phyloP scores from a whole-genome alignment of 345 rosid genomes.

The Melastoma malabathricum region DNA sequence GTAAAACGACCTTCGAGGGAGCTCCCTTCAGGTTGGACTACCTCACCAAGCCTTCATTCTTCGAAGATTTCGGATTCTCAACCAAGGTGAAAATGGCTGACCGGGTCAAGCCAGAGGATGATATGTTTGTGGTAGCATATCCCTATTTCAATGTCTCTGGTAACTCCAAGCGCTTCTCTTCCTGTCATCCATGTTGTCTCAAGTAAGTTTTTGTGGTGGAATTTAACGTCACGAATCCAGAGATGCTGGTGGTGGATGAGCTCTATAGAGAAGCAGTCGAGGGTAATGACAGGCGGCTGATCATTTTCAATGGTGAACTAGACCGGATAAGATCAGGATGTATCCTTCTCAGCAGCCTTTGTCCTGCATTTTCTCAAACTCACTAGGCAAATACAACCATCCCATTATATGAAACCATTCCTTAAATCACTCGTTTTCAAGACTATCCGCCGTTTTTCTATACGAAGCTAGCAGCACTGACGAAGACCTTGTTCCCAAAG shows the following conservation, averaged over 20 bases:
- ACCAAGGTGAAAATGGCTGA: conserved; percentile 78
- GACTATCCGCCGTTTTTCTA: conserved; percentile 92
- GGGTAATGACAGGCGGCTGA: conserved; percentile 45
- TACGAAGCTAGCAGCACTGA: conserved; percentile 75
- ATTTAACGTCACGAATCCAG: conserved; percentile 22
- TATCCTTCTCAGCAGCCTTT: conserved; percentile 39
- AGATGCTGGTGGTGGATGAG: conserved; percentile 97
- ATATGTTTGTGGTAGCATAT: conserved; percentile 69
- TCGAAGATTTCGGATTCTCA: conserved; percentile 73
- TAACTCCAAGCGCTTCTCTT: conserved; percentile 13
- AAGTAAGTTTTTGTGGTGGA: conserved; percentile 4
- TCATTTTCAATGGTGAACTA: conserved; percentile 84
- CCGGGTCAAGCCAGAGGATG: conserved; percentile 70
- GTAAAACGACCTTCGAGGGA: conserved; percentile 58
- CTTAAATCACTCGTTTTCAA: conserved; percentile 20
- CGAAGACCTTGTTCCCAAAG: conserved; percentile 55
- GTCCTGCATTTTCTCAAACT: not conserved
- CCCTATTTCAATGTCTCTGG: conserved; percentile 93
- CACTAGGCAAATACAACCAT: not conserved
- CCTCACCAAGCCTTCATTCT: conserved; percentile 78
- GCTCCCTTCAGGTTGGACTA: conserved; percentile 75
- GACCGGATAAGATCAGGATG: conserved; percentile 95
- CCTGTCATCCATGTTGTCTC: conserved; percentile 3
- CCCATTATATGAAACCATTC: conserved; percentile 4
- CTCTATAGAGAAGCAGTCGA: conserved; percentile 76